phyloP scores from a whole-genome alignment of 352 stramenopile genomes.

The Globisporangium parvum region DNA sequence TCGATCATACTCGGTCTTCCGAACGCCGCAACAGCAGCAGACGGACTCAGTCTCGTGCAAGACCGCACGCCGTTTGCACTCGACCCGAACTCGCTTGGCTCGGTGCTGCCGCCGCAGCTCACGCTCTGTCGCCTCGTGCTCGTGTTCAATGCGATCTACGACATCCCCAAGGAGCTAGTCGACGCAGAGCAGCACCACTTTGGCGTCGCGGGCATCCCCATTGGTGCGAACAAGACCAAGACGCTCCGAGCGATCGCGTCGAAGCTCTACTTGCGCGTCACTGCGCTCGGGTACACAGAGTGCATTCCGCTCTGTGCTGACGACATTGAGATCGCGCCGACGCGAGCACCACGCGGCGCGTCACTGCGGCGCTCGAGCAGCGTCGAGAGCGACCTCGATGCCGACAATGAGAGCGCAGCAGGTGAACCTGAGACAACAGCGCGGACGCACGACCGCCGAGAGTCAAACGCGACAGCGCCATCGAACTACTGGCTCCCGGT shows the following conservation, averaged over 20 bases:
- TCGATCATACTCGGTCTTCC: constrained; percentile 39
- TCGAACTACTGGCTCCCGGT: constrained; percentile 70
- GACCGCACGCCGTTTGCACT: constrained; percentile 30
- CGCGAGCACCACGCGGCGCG: constrained; percentile 40
- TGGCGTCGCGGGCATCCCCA: constrained; percentile 7
- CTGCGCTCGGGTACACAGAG: constrained; percentile 64
- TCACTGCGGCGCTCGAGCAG: constrained; percentile 31
- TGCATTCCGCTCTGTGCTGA: constrained; percentile 61
- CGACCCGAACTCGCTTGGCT: constrained; percentile 34
- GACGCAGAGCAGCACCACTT: constrained; percentile 45
- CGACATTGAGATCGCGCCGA: constrained; percentile 41
- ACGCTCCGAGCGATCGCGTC: constrained; percentile 20
- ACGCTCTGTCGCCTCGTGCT: constrained; percentile 75
- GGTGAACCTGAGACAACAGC: constrained; percentile 13
- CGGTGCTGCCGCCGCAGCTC: constrained; percentile 50
- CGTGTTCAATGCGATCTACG: constrained; percentile 78
- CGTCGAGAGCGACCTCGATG: constrained; percentile 17
- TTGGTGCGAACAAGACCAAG: constrained; percentile 18
- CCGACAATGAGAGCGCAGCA: constrained; percentile 13
- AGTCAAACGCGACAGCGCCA: constrained; percentile 3
- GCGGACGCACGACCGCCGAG: not conserved
- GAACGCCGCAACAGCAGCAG: constrained; percentile 20
- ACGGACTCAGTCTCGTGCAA: constrained; percentile 46
- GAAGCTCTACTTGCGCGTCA: constrained; percentile 65
- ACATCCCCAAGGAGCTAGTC: constrained; percentile 71